Evolutionary conservation across 225 moss, liverwort and hornwort species (phyloP), one percentile per base, ranked within the genome.

Genomic region (Thuidium tamariscinum): DNA sequence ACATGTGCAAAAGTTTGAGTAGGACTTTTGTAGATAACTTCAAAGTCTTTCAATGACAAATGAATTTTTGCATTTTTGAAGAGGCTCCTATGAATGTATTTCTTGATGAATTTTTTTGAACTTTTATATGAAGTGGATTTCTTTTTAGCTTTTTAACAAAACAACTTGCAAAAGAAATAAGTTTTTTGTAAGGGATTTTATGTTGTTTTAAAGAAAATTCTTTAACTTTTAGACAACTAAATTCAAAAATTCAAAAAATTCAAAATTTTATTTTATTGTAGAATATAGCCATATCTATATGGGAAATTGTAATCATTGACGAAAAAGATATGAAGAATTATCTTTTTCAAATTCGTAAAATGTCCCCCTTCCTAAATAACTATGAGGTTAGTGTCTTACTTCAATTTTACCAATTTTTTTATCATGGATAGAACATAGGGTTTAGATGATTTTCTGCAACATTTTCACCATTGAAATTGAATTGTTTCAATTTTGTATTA

Each of bases 1-100:
- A 5, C 0, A 5, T 17, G 4, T 63, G 2, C 32, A 6, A 16
- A 63, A 65, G 10, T n/a, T n/a, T 19, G 4, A 65, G 1, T 21
- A 19, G 10, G 36, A 36, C 36, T 66, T 36, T 5, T 19, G 4
- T 20, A 5, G 6, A 36, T 66, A 36, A 20, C 5, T 11, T 0
- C 19, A n/a, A 39, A 25, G 25, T 69, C 41, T 39, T 41, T 69
- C 8, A 41, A 25, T 25, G 69, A 41, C 14, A 14, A 68, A 13
- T 14, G 1, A 25, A 0, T 41, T 69, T 13, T 69, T 37, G 4
- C 5, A 69, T 15, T 41, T 41, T 15, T 5, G 4, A 0, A 1
- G 0, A 26, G 1, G 26, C 8, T 41, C 7, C 23, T 39, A 39
- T 13, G 1, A 39, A 13, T 37, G 7, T 37, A 67, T 22, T 41